Conservation (phyloP, 2,329 filamentous ascomycete genomes). For the Neocucurbitaria cava region DNA sequence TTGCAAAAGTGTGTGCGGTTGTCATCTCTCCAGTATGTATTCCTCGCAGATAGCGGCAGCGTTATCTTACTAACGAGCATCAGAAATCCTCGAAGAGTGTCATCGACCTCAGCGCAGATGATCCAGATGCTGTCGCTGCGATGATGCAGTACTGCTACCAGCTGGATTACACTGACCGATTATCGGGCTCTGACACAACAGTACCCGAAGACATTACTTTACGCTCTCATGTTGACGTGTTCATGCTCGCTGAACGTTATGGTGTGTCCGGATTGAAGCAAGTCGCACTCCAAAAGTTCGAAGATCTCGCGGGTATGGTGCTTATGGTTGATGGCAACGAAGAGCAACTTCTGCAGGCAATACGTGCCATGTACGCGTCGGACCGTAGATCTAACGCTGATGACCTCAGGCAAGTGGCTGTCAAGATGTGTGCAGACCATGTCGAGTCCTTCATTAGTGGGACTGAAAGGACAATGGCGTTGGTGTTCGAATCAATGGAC, state of each 20-base stretch:
- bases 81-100: conserved; percentile 32
- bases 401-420: conserved; percentile 24
- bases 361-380: conserved; percentile 35
- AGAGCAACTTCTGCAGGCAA: conserved; percentile 31
- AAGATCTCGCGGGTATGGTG: conserved; percentile 27
- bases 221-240: conserved; percentile 36
- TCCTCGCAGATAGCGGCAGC: no score
- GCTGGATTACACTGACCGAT: conserved; percentile 37
- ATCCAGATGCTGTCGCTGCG: conserved; percentile 39
- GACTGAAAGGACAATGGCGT: conserved; percentile 33
- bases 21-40: conserved; percentile 26
- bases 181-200: conserved; percentile 20
- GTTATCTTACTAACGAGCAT: conserved; percentile 8
- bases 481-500: conserved; percentile 37
- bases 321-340: conserved; percentile 32
- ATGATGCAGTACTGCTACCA: conserved; percentile 46
- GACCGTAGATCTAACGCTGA: conserved; percentile 29
- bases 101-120: conserved; percentile 41
- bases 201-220: conserved; percentile 31
- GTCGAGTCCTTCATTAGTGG: conserved; percentile 37
- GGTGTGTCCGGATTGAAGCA: conserved; percentile 32
- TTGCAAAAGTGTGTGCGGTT: conserved; percentile 37
- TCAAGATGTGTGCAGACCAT: conserved; percentile 40
- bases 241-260: conserved; percentile 39
- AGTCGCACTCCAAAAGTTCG: conserved; percentile 37